Base-by-base conservation (phyloP, 257 asterid genomes). In the Misopates orontium region DNA sequence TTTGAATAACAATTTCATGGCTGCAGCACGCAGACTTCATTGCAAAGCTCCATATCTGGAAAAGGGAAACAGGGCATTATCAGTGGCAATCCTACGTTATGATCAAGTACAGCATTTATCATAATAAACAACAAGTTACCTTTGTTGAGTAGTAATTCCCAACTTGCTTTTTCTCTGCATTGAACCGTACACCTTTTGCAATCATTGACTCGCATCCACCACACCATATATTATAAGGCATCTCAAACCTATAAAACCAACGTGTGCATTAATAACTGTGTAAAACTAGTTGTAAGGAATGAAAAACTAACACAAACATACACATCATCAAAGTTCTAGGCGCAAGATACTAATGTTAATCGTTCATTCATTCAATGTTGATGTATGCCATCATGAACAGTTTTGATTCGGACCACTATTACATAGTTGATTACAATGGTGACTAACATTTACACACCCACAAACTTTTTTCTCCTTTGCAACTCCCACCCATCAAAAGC, bases 151-250 rank as follows among this genome's bases (percentile, higher is more conserved):
- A 90, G 78, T 93, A 93, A 71, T 88, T 93, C 39, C 97, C 99
- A 63, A 88, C 96, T 94, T 94, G 96, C 83, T 90, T 94, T 67
- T 94, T 90, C 82, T 94, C 97, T 16, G 99, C 99, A 71, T 94
- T 94, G 82, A 94, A 90, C 76, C 99, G 78, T 58, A 93, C 99
- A 83, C 97, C 99, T 79, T 93, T 93, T 15, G 95, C 99, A 71
- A 93, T 93, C 97, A 94, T 90, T 70, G 99, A 90, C 80, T 90
- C 95, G 45, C 98, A 93, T 60, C 97, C 99, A 69, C 97, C 99
- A 80, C 97, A 93, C 96, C 99, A 93, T 52, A 93, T 77, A 75
- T 93, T 82, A 73, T 36, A 93, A 42, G 99, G 97, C 99, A 90
- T 93, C 90, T 93, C 95, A 25, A 93, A 93, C 86, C 99, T 93